Evolutionary conservation across 108 stramenopile species (phyloP).

Genomic region (Pseudonitzschia multistriata): DNA sequence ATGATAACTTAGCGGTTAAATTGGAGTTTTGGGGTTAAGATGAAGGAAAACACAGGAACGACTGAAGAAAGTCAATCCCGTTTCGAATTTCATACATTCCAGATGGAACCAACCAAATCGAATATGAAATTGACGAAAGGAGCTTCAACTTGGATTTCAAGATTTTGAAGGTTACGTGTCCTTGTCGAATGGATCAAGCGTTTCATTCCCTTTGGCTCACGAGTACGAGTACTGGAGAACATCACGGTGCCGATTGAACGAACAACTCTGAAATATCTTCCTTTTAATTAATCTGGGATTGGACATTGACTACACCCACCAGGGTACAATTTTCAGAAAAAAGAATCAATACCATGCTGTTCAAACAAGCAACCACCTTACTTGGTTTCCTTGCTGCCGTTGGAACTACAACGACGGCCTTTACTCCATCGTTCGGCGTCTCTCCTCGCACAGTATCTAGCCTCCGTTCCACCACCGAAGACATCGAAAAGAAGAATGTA

Average conservation of each 20-base stretch:
- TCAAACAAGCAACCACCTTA: not conserved
- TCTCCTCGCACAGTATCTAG: not conserved
- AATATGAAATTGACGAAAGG: no score
- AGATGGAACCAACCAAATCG: no score
- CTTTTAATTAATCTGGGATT: not conserved
- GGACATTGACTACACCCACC: not conserved
- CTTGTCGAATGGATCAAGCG: not conserved
- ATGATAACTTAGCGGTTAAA: no score
- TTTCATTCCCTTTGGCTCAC: not conserved
- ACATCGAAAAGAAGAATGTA: conserved; percentile 62
- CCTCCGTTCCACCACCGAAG: conserved; percentile 24
- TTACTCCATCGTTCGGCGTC: conserved; percentile 1
- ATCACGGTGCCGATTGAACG: not conserved
- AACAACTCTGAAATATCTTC: not conserved
- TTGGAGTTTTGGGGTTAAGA: no score
- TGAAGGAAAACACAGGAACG: no score
- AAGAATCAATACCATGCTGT: conserved; percentile 1
- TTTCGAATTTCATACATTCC: no score
- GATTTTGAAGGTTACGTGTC: conserved; percentile 5
- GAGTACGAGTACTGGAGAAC: not conserved
- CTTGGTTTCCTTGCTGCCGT: conserved; percentile 8
- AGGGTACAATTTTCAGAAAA: not conserved
- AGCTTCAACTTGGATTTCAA: conserved; percentile 1
- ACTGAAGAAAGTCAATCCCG: no score
- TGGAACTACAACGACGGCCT: not conserved